phyloP scores from a whole-genome alignment of 2,329 filamentous ascomycete genomes.

The Diplodia seriata region DNA sequence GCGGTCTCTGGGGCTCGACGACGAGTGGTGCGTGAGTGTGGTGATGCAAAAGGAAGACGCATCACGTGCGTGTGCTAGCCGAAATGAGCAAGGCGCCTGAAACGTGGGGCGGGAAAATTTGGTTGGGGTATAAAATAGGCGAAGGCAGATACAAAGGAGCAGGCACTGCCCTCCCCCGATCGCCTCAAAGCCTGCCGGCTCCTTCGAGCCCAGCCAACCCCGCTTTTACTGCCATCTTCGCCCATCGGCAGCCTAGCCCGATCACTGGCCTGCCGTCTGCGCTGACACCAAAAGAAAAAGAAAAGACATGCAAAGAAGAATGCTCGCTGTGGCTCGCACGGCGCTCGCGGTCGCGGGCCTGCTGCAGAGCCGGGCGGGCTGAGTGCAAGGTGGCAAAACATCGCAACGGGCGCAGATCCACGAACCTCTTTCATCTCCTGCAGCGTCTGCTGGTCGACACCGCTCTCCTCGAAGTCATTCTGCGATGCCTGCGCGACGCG shows the following conservation, averaged over 20 bases:
- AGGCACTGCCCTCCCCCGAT: slow-evolving; percentile 33
- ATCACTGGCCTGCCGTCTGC: slow-evolving; percentile 26
- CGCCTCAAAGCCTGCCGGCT: slow-evolving; percentile 31
- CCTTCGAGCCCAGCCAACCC: slow-evolving; percentile 33
- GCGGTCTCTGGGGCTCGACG: slow-evolving; percentile 1
- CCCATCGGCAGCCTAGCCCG: slow-evolving; percentile 31
- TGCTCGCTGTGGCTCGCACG: slow-evolving; percentile 1
- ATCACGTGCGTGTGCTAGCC: slow-evolving; percentile 48
- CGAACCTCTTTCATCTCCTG: slow-evolving; percentile 88
- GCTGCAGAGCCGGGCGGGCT: slow-evolving; percentile 11
- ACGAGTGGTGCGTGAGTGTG: slow-evolving; percentile 22
- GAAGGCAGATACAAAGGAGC: slow-evolving; percentile 45
- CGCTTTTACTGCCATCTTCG: slow-evolving; percentile 34
- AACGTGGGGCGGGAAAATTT: slow-evolving; percentile 35
- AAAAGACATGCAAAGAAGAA: slow-evolving; percentile 13
- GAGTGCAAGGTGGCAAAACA: slow-evolving; percentile 26
- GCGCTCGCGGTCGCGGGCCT: slow-evolving; percentile 14
- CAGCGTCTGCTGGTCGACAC: slow-evolving; percentile 85
- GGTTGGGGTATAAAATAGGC: slow-evolving; percentile 53
- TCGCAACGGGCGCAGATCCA: slow-evolving; percentile 36
- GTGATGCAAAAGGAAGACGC: slow-evolving; percentile 30
- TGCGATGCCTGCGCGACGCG: slow-evolving; percentile 70
- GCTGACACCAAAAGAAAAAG: slow-evolving; percentile 19
- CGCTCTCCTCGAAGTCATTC: slow-evolving; percentile 96
- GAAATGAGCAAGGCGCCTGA: slow-evolving; percentile 43